Percentiles rank a stretch among this genome's conserved stretches.
Evolutionary conservation across 1,284 basidiomycete species (phyloP).

Genomic region (Porodaedalea pini): DNA sequence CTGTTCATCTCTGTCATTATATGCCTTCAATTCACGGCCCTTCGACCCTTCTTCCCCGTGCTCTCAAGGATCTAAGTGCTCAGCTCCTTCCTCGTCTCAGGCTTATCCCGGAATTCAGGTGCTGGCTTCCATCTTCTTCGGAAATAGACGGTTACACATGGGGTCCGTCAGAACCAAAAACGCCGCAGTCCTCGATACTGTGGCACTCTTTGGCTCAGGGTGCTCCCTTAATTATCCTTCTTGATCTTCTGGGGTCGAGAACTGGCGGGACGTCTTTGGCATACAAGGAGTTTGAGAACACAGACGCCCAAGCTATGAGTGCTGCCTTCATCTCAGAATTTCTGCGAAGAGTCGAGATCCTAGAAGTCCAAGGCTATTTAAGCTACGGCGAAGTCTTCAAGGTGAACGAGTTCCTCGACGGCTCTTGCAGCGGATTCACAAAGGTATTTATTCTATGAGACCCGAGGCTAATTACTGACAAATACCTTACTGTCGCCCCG

Average conservation of each 20-base stretch:
- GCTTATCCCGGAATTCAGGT: constrained; percentile 35
- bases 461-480: constrained; percentile 1
- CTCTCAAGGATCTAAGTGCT: constrained; percentile 25
- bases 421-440: constrained; percentile 32
- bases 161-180: constrained; percentile 22
- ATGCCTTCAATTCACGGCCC: constrained; percentile 10
- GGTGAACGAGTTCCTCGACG: constrained; percentile 35
- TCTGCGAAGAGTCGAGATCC: constrained; percentile 33
- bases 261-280: constrained; percentile 25
- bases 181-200: constrained; percentile 29
- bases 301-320: constrained; percentile 29
- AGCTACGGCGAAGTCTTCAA: constrained; percentile 38
- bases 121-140: constrained; percentile 26
- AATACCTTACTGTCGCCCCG: neutral
- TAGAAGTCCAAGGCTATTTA: constrained; percentile 34
- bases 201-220: constrained; percentile 39
- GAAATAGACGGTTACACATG: constrained; percentile 8
- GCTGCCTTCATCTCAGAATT: constrained; percentile 26
- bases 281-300: constrained; percentile 28
- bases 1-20: neutral
- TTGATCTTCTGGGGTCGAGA: constrained; percentile 33
- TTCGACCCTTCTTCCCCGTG: constrained; percentile 7
- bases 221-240: constrained; percentile 34
- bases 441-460: constrained; percentile 30
- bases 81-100: constrained; percentile 36